Conservation (phyloP, 768 basidiomycete species). For the Hortiboletus campestris region DNA sequence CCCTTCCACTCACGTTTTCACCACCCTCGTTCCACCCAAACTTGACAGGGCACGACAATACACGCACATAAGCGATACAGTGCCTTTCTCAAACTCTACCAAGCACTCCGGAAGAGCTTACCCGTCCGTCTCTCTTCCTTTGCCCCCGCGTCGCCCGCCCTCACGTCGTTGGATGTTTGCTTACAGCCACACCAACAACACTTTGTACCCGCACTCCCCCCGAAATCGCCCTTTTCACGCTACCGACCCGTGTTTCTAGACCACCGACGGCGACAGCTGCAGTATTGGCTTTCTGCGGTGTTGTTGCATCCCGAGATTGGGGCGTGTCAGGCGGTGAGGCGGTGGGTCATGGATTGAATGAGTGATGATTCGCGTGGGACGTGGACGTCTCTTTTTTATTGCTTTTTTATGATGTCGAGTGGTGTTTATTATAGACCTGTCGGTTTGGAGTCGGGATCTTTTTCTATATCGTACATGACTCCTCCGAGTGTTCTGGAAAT, state of each 20-base stretch:
- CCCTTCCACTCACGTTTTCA: too few species aligned
- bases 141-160: neutral
- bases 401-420: slow-evolving; percentile 2
- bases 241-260: slow-evolving; percentile 71
- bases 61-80: slow-evolving; percentile 68
- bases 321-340: slow-evolving; percentile 53
- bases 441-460: neutral
- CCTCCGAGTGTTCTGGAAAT: neutral
- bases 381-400: slow-evolving; percentile 8
- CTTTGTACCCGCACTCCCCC: slow-evolving; percentile 59
- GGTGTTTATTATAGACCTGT: neutral
- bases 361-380: too few species aligned
- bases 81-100: slow-evolving; percentile 57
- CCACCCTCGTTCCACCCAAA: too few species aligned
- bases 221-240: slow-evolving; percentile 65
- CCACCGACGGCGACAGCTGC: slow-evolving; percentile 53
- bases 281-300: slow-evolving; percentile 65
- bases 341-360: slow-evolving; percentile 54
- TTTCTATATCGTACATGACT: neutral
- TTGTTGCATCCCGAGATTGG: slow-evolving; percentile 72
- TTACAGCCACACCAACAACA: slow-evolving; percentile 43
- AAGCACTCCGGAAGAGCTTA: slow-evolving; percentile 46
- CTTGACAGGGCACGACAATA: slow-evolving; percentile 52
- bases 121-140: slow-evolving; percentile 41
- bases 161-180: neutral